Percentiles rank a stretch among this genome's conserved stretches.
Evolutionary conservation across 495 filamentous ascomycete species (phyloP).

Genomic region (Aspergillus funiculosus): DNA sequence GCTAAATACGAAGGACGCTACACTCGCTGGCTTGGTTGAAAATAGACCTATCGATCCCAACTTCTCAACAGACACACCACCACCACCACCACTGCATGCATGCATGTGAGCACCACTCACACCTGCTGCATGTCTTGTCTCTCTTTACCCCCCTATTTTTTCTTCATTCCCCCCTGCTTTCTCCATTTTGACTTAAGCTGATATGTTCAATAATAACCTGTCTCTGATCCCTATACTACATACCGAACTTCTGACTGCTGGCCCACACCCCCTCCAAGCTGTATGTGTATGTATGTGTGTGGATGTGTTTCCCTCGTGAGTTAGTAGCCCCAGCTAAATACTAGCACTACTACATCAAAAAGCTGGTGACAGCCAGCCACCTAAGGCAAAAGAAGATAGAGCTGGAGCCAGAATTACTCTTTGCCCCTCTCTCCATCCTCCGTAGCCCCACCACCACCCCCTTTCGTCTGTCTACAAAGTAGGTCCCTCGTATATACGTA

Average conservation of each 20-base stretch:
- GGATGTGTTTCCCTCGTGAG: conserved; percentile 27
- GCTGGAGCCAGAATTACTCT: too few relatives aligned
- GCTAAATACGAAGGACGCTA: neutral
- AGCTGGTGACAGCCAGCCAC: conserved; percentile 23
- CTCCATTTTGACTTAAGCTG: too few relatives aligned
- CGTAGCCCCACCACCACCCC: too few relatives aligned
- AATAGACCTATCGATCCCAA: conserved; percentile 21
- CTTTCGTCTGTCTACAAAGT: neutral
- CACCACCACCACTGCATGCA: neutral
- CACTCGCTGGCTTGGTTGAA: conserved; percentile 14
- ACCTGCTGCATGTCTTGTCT: conserved; percentile 4
- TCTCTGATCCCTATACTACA: too few relatives aligned
- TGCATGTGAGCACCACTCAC: conserved; percentile 13
- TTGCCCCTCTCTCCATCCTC: too few relatives aligned
- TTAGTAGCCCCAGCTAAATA: too few relatives aligned
- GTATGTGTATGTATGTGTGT: too few relatives aligned
- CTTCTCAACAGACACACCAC: conserved; percentile 7
- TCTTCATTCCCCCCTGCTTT: neutral
- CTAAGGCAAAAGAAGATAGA: conserved; percentile 6
- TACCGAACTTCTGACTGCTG: conserved; percentile 3
- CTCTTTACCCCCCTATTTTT: neutral
- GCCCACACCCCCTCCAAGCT: conserved; percentile 27
- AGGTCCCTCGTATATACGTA: conserved; percentile 7
- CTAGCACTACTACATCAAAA: too few relatives aligned
- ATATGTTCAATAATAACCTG: too few relatives aligned